Conservation (phyloP, 2,329 filamentous ascomycete genomes). For the Beauveria australis region DNA sequence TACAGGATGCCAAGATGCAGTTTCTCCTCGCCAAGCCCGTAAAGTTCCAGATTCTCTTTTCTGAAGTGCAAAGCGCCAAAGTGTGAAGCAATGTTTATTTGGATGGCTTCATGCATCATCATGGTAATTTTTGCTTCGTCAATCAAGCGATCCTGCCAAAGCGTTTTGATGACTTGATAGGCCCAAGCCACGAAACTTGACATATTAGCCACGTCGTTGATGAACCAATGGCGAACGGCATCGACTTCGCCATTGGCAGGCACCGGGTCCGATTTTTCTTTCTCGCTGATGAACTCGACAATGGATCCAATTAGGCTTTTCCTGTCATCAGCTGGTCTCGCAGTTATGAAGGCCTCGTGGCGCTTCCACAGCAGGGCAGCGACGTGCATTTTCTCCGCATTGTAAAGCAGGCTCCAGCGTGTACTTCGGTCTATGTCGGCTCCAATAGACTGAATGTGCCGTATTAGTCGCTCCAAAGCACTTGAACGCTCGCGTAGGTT, state of each 20-base stretch:
- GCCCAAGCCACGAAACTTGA: constrained; percentile 63
- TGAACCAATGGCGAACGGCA: constrained; percentile 77
- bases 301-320: constrained; percentile 67
- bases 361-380: constrained; percentile 71
- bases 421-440: constrained; percentile 57
- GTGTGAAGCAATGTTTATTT: constrained; percentile 51
- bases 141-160: constrained; percentile 54
- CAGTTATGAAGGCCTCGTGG: constrained; percentile 61
- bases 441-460: constrained; percentile 59
- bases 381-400: constrained; percentile 81
- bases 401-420: constrained; percentile 75
- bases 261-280: constrained; percentile 62
- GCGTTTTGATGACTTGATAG: constrained; percentile 65
- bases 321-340: constrained; percentile 51
- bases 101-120: constrained; percentile 59
- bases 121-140: constrained; percentile 47
- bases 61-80: constrained; percentile 62
- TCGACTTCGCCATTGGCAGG: constrained; percentile 64
- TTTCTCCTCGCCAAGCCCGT: constrained; percentile 63
- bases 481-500: constrained; percentile 67
- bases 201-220: constrained; percentile 55
- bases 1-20: constrained; percentile 57
- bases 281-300: constrained; percentile 66
- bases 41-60: constrained; percentile 56
- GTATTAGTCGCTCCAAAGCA: constrained; percentile 67